phyloP scores from a whole-genome alignment of 441 rosid genomes.

The Eutrema salsugineum region DNA sequence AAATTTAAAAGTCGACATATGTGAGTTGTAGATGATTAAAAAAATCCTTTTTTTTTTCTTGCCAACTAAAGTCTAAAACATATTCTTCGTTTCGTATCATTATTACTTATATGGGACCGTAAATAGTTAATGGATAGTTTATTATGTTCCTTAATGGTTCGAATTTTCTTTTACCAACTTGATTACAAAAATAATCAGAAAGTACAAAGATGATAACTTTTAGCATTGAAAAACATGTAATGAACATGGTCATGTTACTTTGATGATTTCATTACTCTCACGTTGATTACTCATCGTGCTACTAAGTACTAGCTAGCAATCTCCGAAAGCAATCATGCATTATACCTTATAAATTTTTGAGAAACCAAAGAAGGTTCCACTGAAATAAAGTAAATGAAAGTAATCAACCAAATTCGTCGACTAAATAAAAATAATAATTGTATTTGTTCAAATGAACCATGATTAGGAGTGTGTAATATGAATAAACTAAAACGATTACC shows the following conservation, averaged over 20 bases:
- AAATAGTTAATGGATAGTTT: not conserved
- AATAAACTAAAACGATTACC: not conserved
- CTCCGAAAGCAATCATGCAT: conserved; percentile 20
- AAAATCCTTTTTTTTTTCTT: not conserved
- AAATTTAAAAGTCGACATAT: too few relatives aligned
- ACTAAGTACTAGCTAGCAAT: conserved; percentile 30
- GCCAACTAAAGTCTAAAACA: not conserved
- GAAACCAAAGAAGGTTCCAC: conserved; percentile 26
- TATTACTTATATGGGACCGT: conserved; percentile 8
- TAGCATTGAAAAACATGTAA: conserved; percentile 18
- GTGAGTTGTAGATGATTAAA: not conserved
- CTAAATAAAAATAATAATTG: not conserved
- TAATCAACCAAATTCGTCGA: conserved; percentile 8
- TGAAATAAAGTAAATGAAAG: conserved; percentile 18
- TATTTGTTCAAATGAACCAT: not conserved
- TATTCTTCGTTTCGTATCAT: not conserved
- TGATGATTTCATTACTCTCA: conserved; percentile 27
- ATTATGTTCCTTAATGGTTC: conserved; percentile 13
- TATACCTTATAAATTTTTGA: not conserved
- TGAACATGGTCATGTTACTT: conserved; percentile 34
- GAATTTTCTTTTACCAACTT: conserved; percentile 22
- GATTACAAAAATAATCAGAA: conserved; percentile 19
- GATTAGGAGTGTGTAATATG: not conserved
- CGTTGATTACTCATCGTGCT: conserved; percentile 34
- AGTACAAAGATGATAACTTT: conserved; percentile 23